Conservation (phyloP, 176 grass and related monocot genomes). For the Triticum urartu region DNA sequence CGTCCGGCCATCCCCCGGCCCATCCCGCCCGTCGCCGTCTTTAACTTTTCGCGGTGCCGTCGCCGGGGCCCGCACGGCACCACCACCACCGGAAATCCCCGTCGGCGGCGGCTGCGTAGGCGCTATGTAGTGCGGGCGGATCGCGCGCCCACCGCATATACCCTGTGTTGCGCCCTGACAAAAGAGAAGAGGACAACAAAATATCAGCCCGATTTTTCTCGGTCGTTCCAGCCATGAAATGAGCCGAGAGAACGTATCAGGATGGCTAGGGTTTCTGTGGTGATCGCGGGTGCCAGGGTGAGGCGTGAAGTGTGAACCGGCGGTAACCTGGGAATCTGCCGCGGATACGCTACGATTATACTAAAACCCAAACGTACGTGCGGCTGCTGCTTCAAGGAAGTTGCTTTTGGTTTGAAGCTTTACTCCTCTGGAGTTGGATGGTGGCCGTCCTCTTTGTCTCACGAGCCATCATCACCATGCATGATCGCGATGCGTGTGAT, state of each 20-base stretch:
- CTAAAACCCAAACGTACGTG: neutral
- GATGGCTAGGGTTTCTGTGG: neutral
- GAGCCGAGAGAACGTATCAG: neutral
- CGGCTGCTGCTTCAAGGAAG: neutral
- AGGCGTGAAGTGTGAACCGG: neutral
- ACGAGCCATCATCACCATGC: neutral
- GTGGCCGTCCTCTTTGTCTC: neutral
- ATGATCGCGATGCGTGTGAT: neutral
- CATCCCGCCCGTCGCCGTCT: slow-evolving; percentile 22
- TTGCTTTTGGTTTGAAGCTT: no score
- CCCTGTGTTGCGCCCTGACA: neutral
- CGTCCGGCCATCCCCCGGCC: slow-evolving; percentile 11
- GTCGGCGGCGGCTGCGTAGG: slow-evolving; percentile 16
- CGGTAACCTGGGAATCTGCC: no score
- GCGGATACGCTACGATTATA: no score
- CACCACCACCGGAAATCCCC: neutral
- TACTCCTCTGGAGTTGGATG: neutral
- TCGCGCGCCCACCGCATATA: neutral
- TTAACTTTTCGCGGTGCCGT: slow-evolving; percentile 11
- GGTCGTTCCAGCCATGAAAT: neutral
- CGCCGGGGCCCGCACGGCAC: slow-evolving; percentile 26
- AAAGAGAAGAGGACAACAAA: neutral
- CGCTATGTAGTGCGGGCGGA: slow-evolving; percentile 15
- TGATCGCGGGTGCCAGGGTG: neutral
- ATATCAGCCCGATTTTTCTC: neutral